Conservation (phyloP, 495 filamentous ascomycete genomes). For the Ascodesmis nigricans region DNA sequence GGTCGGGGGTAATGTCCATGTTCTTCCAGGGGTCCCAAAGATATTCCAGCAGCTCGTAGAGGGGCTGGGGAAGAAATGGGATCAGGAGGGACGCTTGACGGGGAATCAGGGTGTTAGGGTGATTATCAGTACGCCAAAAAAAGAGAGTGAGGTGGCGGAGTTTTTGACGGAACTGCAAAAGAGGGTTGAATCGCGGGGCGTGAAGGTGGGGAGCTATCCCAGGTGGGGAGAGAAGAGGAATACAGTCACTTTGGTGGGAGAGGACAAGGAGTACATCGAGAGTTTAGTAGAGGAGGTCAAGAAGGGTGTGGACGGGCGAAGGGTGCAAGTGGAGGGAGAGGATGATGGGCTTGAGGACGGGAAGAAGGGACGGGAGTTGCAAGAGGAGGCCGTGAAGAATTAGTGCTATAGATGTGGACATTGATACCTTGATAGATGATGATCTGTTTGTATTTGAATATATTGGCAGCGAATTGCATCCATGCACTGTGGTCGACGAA, state of each 20-base stretch:
- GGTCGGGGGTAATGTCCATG: constrained; percentile 81
- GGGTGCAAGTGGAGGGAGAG: constrained; percentile 23
- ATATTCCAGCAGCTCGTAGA: constrained; percentile 62
- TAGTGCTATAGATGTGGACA: too few species aligned
- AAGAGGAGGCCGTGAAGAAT: too few species aligned
- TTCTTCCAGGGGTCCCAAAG: constrained; percentile 72
- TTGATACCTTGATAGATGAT: too few species aligned
- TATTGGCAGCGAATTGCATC: too few species aligned
- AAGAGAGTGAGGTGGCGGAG: constrained; percentile 62
- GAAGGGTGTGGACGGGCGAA: constrained; percentile 31
- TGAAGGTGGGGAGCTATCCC: constrained; percentile 96
- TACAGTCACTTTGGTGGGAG: constrained; percentile 76
- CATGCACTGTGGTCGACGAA: too few species aligned
- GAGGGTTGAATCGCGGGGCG: constrained; percentile 42
- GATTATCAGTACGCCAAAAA: constrained; percentile 62
- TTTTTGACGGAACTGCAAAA: constrained; percentile 61
- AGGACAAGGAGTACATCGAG: constrained; percentile 39
- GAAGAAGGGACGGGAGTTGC: too few species aligned
- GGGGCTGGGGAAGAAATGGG: constrained; percentile 44
- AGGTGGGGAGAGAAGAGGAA: constrained; percentile 74
- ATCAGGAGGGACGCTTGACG: constrained; percentile 16
- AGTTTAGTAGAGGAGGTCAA: constrained; percentile 26
- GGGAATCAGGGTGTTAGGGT: constrained; percentile 22
- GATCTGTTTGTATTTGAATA: too few species aligned
- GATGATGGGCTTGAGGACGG: constrained; percentile 23